Percentiles rank a stretch among this genome's conserved stretches.
Evolutionary conservation across 2,329 filamentous ascomycete species (phyloP).

Genomic region (Pseudopyrenochaeta lycopersici): DNA sequence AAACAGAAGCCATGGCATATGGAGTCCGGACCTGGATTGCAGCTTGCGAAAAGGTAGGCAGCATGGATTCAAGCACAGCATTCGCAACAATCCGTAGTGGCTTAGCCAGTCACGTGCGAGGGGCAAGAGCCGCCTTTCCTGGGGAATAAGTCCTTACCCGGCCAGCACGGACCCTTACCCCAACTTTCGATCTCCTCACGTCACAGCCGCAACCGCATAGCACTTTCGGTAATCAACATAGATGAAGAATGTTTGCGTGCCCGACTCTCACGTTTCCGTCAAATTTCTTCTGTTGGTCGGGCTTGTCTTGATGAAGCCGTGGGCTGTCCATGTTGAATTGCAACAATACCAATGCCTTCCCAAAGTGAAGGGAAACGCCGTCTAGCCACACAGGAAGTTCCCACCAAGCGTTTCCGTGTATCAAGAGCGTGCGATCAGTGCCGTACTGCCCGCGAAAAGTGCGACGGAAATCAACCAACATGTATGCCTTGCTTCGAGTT

Average conservation of each 20-base stretch:
- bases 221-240: conserved; percentile 5
- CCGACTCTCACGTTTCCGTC: neutral
- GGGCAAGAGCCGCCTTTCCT: conserved; percentile 5
- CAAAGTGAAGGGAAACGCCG: conserved; percentile 30
- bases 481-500: conserved; percentile 72
- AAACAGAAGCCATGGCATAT: conserved; percentile 33
- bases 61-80: conserved; percentile 8
- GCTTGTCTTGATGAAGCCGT: conserved; percentile 1
- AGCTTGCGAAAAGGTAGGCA: conserved; percentile 8
- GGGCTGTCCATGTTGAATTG: neutral
- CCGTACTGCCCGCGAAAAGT: conserved; percentile 73
- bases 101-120: conserved; percentile 15
- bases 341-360: conserved; percentile 22
- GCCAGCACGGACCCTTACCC: conserved; percentile 9
- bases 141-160: conserved; percentile 18
- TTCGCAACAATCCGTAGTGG: conserved; percentile 2
- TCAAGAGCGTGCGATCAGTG: conserved; percentile 75
- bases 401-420: conserved; percentile 66
- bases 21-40: conserved; percentile 4
- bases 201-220: conserved; percentile 5
- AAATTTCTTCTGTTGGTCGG: neutral
- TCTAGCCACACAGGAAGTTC: conserved; percentile 20
- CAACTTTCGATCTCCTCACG: conserved; percentile 11
- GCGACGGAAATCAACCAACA: conserved; percentile 72
- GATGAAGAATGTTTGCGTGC: neutral